Conservation (phyloP, 495 filamentous ascomycete genomes). For the Aspergillus sclerotiicarbonarius region DNA sequence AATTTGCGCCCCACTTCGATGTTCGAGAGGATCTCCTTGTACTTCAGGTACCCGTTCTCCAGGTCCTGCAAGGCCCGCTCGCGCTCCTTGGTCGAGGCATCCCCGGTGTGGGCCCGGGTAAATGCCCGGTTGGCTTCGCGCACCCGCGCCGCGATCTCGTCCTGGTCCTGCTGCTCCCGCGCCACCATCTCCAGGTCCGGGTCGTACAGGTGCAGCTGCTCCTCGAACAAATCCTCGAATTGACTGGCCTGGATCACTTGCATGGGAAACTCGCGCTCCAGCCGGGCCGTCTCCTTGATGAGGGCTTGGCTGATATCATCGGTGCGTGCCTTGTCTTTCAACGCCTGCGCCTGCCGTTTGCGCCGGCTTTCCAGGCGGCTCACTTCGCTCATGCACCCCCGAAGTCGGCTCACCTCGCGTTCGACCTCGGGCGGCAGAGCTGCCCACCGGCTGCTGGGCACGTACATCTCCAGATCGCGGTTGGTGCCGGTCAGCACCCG, state of each 20-base stretch:
- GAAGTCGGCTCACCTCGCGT: conserved; percentile 67
- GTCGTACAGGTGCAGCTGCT: conserved; percentile 76
- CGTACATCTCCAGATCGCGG: conserved; percentile 78
- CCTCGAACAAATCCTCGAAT: conserved; percentile 88
- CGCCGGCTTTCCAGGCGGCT: conserved; percentile 74
- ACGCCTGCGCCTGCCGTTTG: conserved; percentile 67
- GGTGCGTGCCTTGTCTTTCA: conserved; percentile 72
- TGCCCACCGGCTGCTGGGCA: conserved; percentile 77
- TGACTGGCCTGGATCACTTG: conserved; percentile 79
- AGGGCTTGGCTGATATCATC: conserved; percentile 90
- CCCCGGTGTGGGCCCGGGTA: conserved; percentile 63
- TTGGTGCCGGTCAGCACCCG: conserved; percentile 73
- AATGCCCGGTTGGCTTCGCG: conserved; percentile 77
- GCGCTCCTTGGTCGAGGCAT: conserved; percentile 70
- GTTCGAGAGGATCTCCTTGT: conserved; percentile 90
- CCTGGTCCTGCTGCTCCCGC: conserved; percentile 74
- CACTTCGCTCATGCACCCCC: conserved; percentile 78
- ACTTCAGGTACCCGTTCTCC: conserved; percentile 90
- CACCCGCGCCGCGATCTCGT: conserved; percentile 64
- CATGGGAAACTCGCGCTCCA: conserved; percentile 84
- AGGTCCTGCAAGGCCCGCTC: conserved; percentile 84
- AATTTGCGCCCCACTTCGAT: conserved; percentile 89
- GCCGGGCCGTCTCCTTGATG: conserved; percentile 72
- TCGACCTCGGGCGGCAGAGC: conserved; percentile 79
- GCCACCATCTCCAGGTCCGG: conserved; percentile 65